Evolutionary conservation across 2,329 filamentous ascomycete species (phyloP).

Genomic region (Aspergillus fischeri): DNA sequence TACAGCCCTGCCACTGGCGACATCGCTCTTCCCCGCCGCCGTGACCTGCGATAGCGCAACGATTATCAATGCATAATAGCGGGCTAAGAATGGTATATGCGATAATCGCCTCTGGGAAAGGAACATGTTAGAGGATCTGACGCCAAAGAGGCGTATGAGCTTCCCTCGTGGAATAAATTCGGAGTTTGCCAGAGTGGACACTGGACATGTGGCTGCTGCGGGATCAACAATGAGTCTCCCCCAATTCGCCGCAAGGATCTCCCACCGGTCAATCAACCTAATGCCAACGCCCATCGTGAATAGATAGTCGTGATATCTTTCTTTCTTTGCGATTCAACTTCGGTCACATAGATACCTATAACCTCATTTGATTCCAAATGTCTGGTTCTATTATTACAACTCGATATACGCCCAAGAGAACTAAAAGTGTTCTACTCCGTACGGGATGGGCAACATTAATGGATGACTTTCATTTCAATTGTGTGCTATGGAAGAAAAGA

Average conservation of each 20-base stretch:
- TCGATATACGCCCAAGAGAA: background rate
- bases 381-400: background rate
- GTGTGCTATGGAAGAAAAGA: slow-evolving; percentile 4
- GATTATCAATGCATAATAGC: slow-evolving; percentile 13
- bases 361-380: background rate
- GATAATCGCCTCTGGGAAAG: slow-evolving; percentile 1
- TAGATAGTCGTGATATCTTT: background rate
- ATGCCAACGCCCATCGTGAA: background rate
- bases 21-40: slow-evolving; percentile 20
- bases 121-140: slow-evolving; percentile 6
- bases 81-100: background rate
- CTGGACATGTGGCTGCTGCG: background rate
- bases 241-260: background rate
- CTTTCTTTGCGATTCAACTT: background rate
- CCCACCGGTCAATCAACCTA: background rate
- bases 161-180: background rate
- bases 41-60: slow-evolving; percentile 17
- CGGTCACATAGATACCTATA: background rate
- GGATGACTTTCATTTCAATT: background rate
- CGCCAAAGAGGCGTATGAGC: slow-evolving; percentile 2
- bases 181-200: background rate
- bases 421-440: background rate
- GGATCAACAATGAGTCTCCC: background rate
- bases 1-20: slow-evolving; percentile 21
- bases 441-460: background rate